Base-by-base conservation (phyloP, 192 early-diverging fungal genomes). In the Entomortierella chlamydospora region DNA sequence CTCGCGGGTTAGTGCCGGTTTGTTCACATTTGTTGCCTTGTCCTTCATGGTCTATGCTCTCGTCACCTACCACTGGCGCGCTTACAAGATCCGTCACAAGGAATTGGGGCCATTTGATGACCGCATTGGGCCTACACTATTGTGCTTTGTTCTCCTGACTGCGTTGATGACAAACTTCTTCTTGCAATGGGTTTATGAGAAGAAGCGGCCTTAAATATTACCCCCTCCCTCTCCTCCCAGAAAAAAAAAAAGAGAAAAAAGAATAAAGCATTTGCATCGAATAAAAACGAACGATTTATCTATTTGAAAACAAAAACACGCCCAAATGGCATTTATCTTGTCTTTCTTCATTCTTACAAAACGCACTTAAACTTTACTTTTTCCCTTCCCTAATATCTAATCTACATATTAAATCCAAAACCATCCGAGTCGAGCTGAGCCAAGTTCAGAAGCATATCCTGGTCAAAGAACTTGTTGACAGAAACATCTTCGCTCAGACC, bases 31-130 rank as follows among this genome's bases (percentile, higher is more conserved):
- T 41, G 83, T 95, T n/a, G 71, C 93, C 8, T 85, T 95, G 84
- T 76, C 83, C 53, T 88, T 92, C 22, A 95, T 95, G 94, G 73
- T 94, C 37, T 95, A 95, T 72, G 90, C 94, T 0, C 83, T 95
- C 26, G 84, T 87, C 56, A 87, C 90, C 51, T 95, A 89, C 82
- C 91, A 93, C 82, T 94, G 92, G 91, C 86, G 94, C 56, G 92
- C 91, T 8, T 82, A 85, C 71, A 91, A 86, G 83, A 95, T 95
- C 71, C 87, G 94, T 41, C 88, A 87, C 57, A 86, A 90, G 55
- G 91, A 93, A 34, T 71, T 88, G 29, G 93, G 91, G 31, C 92
- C 94, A n/a, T 95, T 93, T 81, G 93, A 95, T 70, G 90, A 93
- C 70, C 84, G 91, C 12, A 72, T 90, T 22, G 93, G 93, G 41